Conservation (phyloP, 495 filamentous ascomycete genomes). For the Polyplosphaeria fusca region DNA sequence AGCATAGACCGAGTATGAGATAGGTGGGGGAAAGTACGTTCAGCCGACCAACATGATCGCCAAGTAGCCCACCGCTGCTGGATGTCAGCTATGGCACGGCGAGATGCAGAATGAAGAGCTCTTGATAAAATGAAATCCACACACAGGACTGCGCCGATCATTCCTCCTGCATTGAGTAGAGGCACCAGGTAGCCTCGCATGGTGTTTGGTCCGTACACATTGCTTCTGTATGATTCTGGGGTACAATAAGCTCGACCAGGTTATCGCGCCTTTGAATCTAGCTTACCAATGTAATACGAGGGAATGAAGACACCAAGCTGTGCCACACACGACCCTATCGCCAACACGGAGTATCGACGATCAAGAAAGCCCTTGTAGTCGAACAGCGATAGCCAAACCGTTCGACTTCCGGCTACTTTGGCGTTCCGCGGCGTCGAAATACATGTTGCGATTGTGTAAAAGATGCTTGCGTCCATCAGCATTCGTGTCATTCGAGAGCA, state of each 20-base stretch:
- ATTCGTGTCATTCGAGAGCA: background rate
- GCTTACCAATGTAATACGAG: slow-evolving; percentile 10
- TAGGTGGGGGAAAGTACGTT: slow-evolving; percentile 1
- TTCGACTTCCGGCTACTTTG: background rate
- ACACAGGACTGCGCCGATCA: slow-evolving; percentile 10
- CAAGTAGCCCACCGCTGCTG: slow-evolving; percentile 4
- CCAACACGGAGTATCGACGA: background rate
- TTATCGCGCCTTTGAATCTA: too few relatives aligned
- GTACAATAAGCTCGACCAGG: background rate
- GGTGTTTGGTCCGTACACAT: background rate
- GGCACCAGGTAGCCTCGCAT: slow-evolving; percentile 2
- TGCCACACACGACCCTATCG: background rate
- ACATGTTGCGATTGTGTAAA: slow-evolving; percentile 1
- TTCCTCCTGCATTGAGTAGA: slow-evolving; percentile 1
- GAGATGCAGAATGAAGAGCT: background rate
- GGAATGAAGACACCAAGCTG: slow-evolving; percentile 7
- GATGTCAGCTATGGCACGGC: background rate
- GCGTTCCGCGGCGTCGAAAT: slow-evolving; percentile 15
- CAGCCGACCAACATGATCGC: background rate
- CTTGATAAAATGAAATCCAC: too few relatives aligned
- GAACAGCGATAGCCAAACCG: background rate
- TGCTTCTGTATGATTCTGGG: slow-evolving; percentile 2
- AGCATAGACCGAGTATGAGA: background rate
- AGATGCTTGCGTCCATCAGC: background rate
- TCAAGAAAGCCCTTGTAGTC: slow-evolving; percentile 17